phyloP scores from a whole-genome alignment of 805 yeast species.

The Saturnispora diversa region DNA sequence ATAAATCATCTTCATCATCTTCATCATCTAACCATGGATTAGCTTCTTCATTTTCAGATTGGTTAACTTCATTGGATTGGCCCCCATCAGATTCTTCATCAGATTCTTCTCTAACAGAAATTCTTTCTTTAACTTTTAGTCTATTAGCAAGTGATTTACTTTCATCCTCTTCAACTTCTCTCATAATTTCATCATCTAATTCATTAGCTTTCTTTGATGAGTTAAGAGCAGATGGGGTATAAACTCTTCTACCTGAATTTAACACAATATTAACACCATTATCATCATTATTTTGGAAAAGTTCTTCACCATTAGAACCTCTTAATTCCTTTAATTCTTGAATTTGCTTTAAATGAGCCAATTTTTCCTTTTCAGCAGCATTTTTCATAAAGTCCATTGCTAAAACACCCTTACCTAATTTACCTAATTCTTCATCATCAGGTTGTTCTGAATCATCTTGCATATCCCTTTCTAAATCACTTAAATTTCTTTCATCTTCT shows the following conservation, averaged over 20 bases:
- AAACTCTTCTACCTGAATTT: conserved; percentile 75
- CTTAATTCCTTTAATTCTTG: conserved; percentile 43
- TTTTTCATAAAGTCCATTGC: conserved; percentile 93
- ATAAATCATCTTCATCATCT: conserved; percentile 16
- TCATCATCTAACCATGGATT: conserved; percentile 47
- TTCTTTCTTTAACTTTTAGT: conserved; percentile 22
- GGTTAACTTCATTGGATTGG: conserved; percentile 8
- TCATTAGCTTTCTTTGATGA: conserved; percentile 32
- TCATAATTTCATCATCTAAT: conserved; percentile 29
- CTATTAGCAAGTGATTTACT: conserved; percentile 38
- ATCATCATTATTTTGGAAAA: conserved; percentile 29
- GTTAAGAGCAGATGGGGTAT: conserved; percentile 55
- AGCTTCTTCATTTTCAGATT: conserved; percentile 23
- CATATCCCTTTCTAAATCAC: conserved; percentile 44
- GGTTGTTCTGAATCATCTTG: conserved; percentile 34
- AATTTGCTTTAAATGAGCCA: conserved; percentile 48
- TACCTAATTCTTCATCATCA: conserved; percentile 32
- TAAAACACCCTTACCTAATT: conserved; percentile 80
- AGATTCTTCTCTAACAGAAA: conserved; percentile 3
- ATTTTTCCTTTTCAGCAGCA: conserved; percentile 65
- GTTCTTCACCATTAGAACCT: conserved; percentile 35
- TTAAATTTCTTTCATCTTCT: conserved; percentile 40
- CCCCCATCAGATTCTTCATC: conserved; percentile 6
- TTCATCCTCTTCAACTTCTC: conserved; percentile 46
- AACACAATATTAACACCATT: conserved; percentile 41